Percentiles rank a stretch among this genome's conserved stretches.
phyloP scores from a whole-genome alignment of 1,284 basidiomycete genomes.

The Golubevia pallescens region DNA sequence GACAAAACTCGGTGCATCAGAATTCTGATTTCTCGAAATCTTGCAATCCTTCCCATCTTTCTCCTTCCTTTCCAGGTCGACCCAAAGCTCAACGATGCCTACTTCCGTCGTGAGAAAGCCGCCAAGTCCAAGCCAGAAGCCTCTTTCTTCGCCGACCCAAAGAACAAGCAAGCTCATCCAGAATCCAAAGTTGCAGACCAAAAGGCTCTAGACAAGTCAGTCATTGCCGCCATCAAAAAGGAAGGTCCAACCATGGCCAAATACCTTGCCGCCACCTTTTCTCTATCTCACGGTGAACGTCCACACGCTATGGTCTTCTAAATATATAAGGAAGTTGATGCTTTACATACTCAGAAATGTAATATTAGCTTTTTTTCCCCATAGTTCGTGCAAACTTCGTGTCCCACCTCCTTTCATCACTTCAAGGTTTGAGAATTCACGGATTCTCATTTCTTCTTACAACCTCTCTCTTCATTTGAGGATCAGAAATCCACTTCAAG shows the following conservation, averaged over 20 bases:
- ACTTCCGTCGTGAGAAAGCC: slow-evolving; percentile 62
- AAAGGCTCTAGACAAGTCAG: slow-evolving; percentile 63
- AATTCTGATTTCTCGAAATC: no score
- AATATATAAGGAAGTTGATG: slow-evolving; percentile 11
- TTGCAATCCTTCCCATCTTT: no score
- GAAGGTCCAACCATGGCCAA: slow-evolving; percentile 55
- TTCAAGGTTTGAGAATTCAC: no score
- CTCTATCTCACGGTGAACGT: slow-evolving; percentile 61
- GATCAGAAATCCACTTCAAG: no score
- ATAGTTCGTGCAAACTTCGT: no score
- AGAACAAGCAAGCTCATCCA: slow-evolving; percentile 59
- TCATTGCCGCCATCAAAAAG: slow-evolving; percentile 61
- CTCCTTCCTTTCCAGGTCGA: slow-evolving; percentile 28
- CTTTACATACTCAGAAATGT: no score
- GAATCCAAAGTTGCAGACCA: slow-evolving; percentile 63
- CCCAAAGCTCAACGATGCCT: slow-evolving; percentile 60
- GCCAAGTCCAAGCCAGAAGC: slow-evolving; percentile 60
- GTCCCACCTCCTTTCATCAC: no score
- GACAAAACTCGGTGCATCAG: no score
- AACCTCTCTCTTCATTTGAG: no score
- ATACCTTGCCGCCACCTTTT: slow-evolving; percentile 63
- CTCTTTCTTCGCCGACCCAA: slow-evolving; percentile 61
- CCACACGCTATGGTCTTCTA: slow-evolving; percentile 63
- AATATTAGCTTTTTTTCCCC: no score
- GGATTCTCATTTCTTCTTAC: no score